Evolutionary conservation across 73 alveolate genomes (phyloP).

Genomic region (Symbiodinium natans): DNA sequence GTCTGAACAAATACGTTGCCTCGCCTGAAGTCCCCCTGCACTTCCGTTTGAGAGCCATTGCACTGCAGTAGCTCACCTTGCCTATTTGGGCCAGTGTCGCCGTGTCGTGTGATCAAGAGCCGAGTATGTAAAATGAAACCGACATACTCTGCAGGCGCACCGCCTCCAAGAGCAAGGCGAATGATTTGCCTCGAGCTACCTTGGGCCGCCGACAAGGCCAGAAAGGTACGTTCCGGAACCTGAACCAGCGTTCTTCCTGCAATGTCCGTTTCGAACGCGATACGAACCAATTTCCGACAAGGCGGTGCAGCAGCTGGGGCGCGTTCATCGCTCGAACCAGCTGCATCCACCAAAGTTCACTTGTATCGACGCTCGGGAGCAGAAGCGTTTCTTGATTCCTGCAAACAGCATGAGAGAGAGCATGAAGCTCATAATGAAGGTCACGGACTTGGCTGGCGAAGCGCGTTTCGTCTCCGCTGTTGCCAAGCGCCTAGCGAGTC

Average conservation of each 20-base stretch:
- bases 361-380: constrained; percentile 27
- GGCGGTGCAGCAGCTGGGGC: constrained; percentile 92
- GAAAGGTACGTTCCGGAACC: not conserved
- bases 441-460: constrained; percentile 79
- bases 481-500: constrained; percentile 79
- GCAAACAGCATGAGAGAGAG: not conserved
- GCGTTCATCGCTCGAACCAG: constrained; percentile 87
- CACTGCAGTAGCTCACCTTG: no score
- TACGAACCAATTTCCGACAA: not conserved
- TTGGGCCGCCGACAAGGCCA: constrained; percentile 92
- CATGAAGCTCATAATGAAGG: not conserved
- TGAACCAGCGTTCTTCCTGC: no score
- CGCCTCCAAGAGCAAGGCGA: constrained; percentile 39
- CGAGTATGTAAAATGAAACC: no score
- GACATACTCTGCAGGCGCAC: not conserved
- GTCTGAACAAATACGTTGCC: no score
- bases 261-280: no score
- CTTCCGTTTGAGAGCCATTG: no score
- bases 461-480: constrained; percentile 93
- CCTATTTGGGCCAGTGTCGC: no score
- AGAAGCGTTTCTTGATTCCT: no score
- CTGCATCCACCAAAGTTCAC: constrained; percentile 78
- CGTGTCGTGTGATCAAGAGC: no score
- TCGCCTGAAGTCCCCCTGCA: no score
- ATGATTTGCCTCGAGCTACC: constrained; percentile 93